phyloP scores from a whole-genome alignment of 768 basidiomycete genomes.

The Agrocybe praecox region DNA sequence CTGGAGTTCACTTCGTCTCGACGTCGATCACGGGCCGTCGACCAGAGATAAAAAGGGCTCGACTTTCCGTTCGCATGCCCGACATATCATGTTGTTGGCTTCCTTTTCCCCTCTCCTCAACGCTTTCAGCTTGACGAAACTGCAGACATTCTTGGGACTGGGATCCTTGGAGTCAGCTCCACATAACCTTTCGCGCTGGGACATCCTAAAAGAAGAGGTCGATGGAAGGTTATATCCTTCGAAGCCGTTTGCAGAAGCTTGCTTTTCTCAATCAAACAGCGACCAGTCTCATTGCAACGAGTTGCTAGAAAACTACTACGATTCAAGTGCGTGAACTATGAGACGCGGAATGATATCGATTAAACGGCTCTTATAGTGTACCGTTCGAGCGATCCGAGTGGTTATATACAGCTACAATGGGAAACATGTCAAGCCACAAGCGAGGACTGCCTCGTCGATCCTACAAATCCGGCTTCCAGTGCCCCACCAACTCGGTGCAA shows the following conservation, averaged over 20 bases:
- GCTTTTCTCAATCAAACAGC: conserved; percentile 15
- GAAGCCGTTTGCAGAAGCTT: conserved; percentile 21
- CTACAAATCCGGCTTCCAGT: conserved; percentile 23
- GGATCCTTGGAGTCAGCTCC: not conserved
- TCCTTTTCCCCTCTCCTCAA: not conserved
- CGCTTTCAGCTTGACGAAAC: not conserved
- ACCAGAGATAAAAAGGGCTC: not conserved
- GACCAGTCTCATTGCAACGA: conserved; percentile 14
- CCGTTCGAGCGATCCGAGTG: conserved; percentile 14
- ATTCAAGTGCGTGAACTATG: conserved; percentile 13
- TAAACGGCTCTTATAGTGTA: conserved; percentile 3
- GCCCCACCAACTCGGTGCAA: conserved; percentile 32
- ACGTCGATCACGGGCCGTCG: no score
- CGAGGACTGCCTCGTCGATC: conserved; percentile 49
- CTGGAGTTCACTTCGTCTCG: no score
- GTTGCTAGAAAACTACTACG: conserved; percentile 14
- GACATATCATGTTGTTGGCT: not conserved
- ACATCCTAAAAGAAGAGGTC: conserved; percentile 11
- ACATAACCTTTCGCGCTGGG: conserved; percentile 13
- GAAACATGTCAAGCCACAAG: conserved; percentile 53
- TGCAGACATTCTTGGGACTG: not conserved
- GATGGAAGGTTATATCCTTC: conserved; percentile 14
- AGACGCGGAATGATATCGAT: no score
- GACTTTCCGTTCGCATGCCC: not conserved
- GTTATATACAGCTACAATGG: conserved; percentile 44